phyloP scores from a whole-genome alignment of 257 asterid species.

The Jacaranda copaia region DNA sequence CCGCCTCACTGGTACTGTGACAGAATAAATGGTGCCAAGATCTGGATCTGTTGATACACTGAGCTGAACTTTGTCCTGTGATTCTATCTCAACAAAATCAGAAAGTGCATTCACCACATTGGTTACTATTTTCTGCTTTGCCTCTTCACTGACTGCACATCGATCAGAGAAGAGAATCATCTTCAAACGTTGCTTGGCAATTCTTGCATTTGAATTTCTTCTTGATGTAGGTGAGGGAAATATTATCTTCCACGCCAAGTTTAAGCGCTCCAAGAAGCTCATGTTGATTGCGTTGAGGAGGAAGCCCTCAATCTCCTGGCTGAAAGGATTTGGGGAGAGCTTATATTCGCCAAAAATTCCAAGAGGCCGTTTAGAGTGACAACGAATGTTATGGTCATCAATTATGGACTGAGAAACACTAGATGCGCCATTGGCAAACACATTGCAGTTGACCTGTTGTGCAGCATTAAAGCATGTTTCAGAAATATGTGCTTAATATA shows the following conservation, averaged over 20 bases:
- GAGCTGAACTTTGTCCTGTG: slow-evolving; percentile 77
- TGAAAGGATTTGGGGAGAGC: slow-evolving; percentile 45
- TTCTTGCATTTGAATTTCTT: slow-evolving; percentile 65
- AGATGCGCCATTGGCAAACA: slow-evolving; percentile 46
- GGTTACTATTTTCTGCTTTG: slow-evolving; percentile 75
- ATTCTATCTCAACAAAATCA: slow-evolving; percentile 77
- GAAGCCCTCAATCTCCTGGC: slow-evolving; percentile 66
- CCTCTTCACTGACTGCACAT: slow-evolving; percentile 83
- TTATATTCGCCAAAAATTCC: slow-evolving; percentile 51
- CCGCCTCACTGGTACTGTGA: slow-evolving; percentile 73
- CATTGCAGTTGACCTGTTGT: slow-evolving; percentile 57
- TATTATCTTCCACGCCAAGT: slow-evolving; percentile 75
- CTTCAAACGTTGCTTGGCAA: slow-evolving; percentile 77
- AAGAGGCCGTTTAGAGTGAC: slow-evolving; percentile 55
- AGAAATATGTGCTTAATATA: not conserved
- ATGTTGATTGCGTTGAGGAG: slow-evolving; percentile 61
- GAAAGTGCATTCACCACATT: slow-evolving; percentile 64
- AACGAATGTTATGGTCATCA: slow-evolving; percentile 44
- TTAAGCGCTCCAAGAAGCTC: slow-evolving; percentile 70
- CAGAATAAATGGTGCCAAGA: slow-evolving; percentile 73
- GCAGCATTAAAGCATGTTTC: not conserved
- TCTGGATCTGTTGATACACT: slow-evolving; percentile 77
- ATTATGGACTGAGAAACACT: slow-evolving; percentile 42
- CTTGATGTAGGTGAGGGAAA: slow-evolving; percentile 61
- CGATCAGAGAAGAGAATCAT: slow-evolving; percentile 85